Evolutionary conservation across 2,329 filamentous ascomycete genomes (phyloP), one percentile per base, ranked within the genome.

Genomic region (Plectosphaerella cucumerina): DNA sequence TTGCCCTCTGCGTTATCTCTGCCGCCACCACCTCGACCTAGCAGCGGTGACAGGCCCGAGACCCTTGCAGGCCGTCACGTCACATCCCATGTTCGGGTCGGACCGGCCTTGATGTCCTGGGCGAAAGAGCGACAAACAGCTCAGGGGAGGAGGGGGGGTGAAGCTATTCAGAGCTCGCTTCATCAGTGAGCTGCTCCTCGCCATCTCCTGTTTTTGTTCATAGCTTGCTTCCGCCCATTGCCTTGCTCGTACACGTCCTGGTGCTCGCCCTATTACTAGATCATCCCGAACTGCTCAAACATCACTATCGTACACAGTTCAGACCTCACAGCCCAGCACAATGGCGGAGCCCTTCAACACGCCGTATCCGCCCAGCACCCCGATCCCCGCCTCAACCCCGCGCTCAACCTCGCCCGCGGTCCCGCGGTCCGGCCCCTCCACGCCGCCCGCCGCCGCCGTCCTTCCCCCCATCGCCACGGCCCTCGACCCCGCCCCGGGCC

Each of bases 341-440:
- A 76, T 76, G 73, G 73, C 73, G 33, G 73, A 76, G 59, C 73
- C 73, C 42, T 67, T 67, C 22, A 76, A 76, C 57, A 76, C 73
- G 4, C 73, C 73, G 3, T 68, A 74, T 50, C 72, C 72, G 14
- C 66, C 66, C 56, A 51, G 60, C 51, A 58, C 60, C 42, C 51
- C 60, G 45, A 23, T 33, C 46, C 49, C 57, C 34, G 66, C 62
- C 23, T 72, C 72, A 43, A 75, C 72, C 43, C 73, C 73, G 21
- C 69, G 72, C 53, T 70, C 73, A 48, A 62, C 65, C 18, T 76
- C 73, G 44, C 73, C 73, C 48, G 68, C 20, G 4, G 39, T 20
- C 39, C 63, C 56, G 42, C 59, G 56, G 15, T 50, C 59, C 20
- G 17, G 12, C 43, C 43, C 10, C 9, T 41, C 45, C 53, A 56